These are phyloP conservation scores for Trichopus zeylanicus DNA, from an alignment of 116 monocot species.

Conservation along the genomic window DNA sequence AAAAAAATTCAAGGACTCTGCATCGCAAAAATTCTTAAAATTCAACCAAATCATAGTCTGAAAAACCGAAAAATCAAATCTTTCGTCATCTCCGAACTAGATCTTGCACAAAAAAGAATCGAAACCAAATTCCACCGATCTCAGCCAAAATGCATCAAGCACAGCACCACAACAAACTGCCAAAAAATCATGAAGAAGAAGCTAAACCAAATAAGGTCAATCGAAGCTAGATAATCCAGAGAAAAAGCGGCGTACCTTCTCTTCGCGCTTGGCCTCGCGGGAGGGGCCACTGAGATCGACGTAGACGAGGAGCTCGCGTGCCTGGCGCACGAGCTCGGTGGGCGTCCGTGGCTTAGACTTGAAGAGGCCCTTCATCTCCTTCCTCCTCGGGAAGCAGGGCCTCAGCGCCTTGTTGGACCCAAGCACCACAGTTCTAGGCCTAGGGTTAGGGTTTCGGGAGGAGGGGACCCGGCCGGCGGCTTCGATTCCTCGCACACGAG, in stretches of 20 bases:
- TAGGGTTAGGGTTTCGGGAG: not conserved
- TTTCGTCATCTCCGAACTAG: too few species aligned
- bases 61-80: too few species aligned
- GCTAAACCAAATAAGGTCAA: not conserved
- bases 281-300: slow-evolving; percentile 30
- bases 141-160: too few species aligned
- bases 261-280: slow-evolving; percentile 68
- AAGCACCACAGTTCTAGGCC: not conserved
- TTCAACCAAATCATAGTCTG: too few species aligned
- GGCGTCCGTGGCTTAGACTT: slow-evolving; percentile 61
- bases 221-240: too few species aligned
- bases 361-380: slow-evolving; percentile 62
- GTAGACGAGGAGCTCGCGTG: slow-evolving; percentile 41
- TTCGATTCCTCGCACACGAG: not conserved
- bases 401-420: not conserved
- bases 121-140: too few species aligned
- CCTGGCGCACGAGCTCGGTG: slow-evolving; percentile 44
- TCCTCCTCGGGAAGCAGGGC: not conserved
- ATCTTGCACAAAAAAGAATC: too few species aligned
- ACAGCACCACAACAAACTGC: too few species aligned
- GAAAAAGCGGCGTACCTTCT: slow-evolving; percentile 61
- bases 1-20: too few species aligned
- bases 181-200: too few species aligned
- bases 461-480: not conserved
- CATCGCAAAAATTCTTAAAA: too few species aligned